Conservation (phyloP, 78 protist species). For the Polysphondylium violaceum region DNA sequence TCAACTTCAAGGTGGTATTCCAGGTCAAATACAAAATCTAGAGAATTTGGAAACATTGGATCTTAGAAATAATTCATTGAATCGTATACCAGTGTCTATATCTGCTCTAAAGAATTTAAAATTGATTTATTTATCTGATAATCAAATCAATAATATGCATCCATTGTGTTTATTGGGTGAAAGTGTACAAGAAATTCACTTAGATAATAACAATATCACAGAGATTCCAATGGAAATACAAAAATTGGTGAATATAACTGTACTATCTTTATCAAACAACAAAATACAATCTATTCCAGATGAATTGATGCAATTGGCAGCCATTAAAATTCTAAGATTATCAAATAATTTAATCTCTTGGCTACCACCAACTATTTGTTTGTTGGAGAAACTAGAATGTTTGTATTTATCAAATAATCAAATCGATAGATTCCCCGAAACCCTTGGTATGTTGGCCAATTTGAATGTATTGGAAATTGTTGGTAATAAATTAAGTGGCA, state of each 20-base stretch:
- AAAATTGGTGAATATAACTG: background rate
- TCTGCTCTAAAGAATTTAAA: constrained; percentile 13
- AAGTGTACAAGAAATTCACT: constrained; percentile 6
- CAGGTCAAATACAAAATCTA: constrained; percentile 18
- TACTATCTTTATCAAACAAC: constrained; percentile 1
- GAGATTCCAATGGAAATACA: constrained; percentile 14
- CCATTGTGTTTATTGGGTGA: background rate
- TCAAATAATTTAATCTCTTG: constrained; percentile 11
- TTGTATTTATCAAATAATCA: constrained; percentile 12
- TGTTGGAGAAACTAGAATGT: background rate
- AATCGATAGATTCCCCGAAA: constrained; percentile 19
- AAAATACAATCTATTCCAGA: constrained; percentile 20
- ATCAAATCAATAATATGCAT: background rate
- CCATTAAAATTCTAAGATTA: background rate
- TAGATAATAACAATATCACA: constrained; percentile 1
- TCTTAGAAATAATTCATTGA: background rate
- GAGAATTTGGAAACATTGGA: background rate
- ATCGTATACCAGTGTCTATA: background rate
- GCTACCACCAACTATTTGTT: constrained; percentile 31
- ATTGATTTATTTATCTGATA: background rate
- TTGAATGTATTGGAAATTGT: background rate
- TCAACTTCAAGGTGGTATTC: constrained; percentile 10
- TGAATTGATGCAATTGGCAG: background rate
- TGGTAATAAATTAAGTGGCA: constrained; percentile 26
- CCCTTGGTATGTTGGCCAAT: constrained; percentile 21